These are phyloP conservation scores for Boletus bicolor DNA, from an alignment of 768 basidiomycete species.

Conservation along the genomic window DNA sequence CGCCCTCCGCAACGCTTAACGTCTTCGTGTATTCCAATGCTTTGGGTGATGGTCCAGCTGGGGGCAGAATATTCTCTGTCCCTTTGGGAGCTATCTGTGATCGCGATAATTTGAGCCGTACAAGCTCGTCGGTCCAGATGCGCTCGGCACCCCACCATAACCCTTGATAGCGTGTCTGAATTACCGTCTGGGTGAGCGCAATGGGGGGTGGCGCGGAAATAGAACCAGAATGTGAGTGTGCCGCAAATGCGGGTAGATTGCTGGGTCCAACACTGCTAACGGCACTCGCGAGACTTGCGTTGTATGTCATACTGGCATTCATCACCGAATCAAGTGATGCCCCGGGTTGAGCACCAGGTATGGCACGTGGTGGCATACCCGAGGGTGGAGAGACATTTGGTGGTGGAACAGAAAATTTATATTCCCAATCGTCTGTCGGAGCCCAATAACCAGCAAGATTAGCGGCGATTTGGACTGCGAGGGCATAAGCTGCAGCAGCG, in stretches of 20 bases:
- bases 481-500: conserved; percentile 60
- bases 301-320: conserved; percentile 44
- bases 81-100: conserved; percentile 66
- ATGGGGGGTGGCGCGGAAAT: conserved; percentile 17
- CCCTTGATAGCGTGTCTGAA: conserved; percentile 68
- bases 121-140: conserved; percentile 83
- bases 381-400: conserved; percentile 11
- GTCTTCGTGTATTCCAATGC: conserved; percentile 28
- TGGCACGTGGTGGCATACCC: not conserved
- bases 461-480: conserved; percentile 71
- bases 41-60: conserved; percentile 51
- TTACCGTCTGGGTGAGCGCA: conserved; percentile 31
- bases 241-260: not conserved
- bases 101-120: conserved; percentile 71
- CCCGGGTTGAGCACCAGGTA: conserved; percentile 9
- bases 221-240: not conserved
- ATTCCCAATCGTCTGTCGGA: conserved; percentile 71
- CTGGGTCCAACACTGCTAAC: conserved; percentile 4
- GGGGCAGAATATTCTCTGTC: conserved; percentile 53
- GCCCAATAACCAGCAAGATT: conserved; percentile 64
- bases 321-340: conserved; percentile 44
- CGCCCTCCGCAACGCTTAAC: conserved; percentile 4
- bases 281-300: conserved; percentile 29
- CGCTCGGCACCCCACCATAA: conserved; percentile 90
- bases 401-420: conserved; percentile 45